Base-by-base conservation (phyloP, 192 early-diverging fungal species). In the Coemansia sp. region DNA sequence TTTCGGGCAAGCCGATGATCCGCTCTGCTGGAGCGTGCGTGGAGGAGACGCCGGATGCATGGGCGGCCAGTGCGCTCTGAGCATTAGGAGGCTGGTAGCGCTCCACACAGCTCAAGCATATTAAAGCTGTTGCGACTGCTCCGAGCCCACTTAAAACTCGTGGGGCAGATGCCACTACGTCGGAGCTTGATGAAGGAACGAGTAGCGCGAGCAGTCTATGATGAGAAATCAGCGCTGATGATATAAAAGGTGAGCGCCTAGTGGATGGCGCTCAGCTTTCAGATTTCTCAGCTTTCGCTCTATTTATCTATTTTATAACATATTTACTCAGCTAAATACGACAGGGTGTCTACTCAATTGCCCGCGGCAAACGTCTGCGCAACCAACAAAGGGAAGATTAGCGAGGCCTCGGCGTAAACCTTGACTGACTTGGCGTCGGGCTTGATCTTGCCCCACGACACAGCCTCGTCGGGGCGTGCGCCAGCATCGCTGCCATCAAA, bases 401-500 rank as follows among this genome's bases (percentile, higher is more conserved):
- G 75, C 2, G 94, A 90, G 4, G 94, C 97, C 62, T 99, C 97
- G 1, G 94, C 90, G 71, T 93, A 96, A 9, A 99, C 91, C 74
- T 99, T 99, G 65, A 97, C 91, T 20, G 91, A 87, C 73, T 95
- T 86, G 9, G 90, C 94, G 60, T 86, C 77, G 60, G 87, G 67
- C 38, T 86, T 79, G 67, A 99, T 98, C 84, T 99, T 99, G 43
- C 97, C 97, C 97, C 97, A 99, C 17, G 93, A 95, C 36, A 99
- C 91, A 5, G 97, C 97, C 74, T 99, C 97, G 68, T 99, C 97
- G 6, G 97, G 97, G 39, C 94, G 86, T 8, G 97, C 97, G 10
- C 97, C 97, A 24, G 96, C 93, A 79, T 99, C 97, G 76, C 92
- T 93, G 38, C 97, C 98, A 74, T 99, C 98, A 86, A 96, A 98